These are phyloP conservation scores for Elongisporangium senticosum DNA, from an alignment of 352 stramenopile species.

Conservation along the genomic window DNA sequence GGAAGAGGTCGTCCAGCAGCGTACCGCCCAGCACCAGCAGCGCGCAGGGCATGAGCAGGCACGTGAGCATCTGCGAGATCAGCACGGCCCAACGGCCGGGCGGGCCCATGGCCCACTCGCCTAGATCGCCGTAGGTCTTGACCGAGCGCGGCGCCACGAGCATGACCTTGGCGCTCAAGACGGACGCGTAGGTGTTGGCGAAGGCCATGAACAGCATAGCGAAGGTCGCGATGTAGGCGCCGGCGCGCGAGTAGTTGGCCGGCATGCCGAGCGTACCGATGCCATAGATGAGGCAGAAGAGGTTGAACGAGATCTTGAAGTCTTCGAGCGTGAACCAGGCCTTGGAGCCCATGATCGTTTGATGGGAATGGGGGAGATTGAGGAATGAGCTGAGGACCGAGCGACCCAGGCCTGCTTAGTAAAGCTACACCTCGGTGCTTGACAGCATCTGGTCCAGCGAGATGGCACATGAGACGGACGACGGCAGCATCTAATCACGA, in stretches of 20 bases:
- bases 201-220: slow-evolving; percentile 49
- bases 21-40: slow-evolving; percentile 16
- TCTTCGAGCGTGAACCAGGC: slow-evolving; percentile 44
- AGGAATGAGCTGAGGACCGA: too few species aligned
- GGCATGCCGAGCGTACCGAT: slow-evolving; percentile 53
- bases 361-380: too few species aligned
- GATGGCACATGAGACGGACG: too few species aligned
- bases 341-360: neutral
- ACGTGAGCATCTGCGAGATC: slow-evolving; percentile 6
- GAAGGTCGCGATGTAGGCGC: slow-evolving; percentile 27
- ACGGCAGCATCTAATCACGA: too few species aligned
- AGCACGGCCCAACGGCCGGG: slow-evolving; percentile 31
- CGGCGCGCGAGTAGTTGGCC: slow-evolving; percentile 45
- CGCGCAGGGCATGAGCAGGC: slow-evolving; percentile 7
- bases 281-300: slow-evolving; percentile 34
- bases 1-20: slow-evolving; percentile 13
- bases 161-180: slow-evolving; percentile 28
- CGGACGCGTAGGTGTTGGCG: slow-evolving; percentile 47
- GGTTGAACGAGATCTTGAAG: slow-evolving; percentile 38
- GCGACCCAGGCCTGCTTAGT: too few species aligned
- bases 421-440: too few species aligned
- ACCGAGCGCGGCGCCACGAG: slow-evolving; percentile 11
- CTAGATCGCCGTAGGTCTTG: slow-evolving; percentile 17
- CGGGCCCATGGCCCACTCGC: slow-evolving; percentile 20
- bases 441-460: too few species aligned